These are phyloP conservation scores for Sugiyamaella qingdaonensis DNA, from an alignment of 805 yeast genomes.

Conservation along the genomic window DNA sequence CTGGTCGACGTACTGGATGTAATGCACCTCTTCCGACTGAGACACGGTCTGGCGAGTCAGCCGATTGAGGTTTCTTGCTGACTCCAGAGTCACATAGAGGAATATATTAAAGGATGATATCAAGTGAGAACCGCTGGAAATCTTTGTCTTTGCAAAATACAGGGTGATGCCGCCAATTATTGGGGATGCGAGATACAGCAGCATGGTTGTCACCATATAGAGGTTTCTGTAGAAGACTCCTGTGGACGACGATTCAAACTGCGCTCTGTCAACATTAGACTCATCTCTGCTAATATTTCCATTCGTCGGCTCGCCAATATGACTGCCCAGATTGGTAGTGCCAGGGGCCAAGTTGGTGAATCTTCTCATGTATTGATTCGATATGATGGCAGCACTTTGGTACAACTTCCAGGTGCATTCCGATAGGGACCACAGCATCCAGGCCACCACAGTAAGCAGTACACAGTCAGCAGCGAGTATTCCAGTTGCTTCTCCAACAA, in stretches of 20 bases:
- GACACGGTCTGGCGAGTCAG: no score
- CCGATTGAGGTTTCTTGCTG: slow-evolving; percentile 18
- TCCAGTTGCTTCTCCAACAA: slow-evolving; percentile 20
- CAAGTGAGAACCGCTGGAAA: slow-evolving; percentile 21
- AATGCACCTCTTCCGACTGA: background rate
- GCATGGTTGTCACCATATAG: slow-evolving; percentile 7
- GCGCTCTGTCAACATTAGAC: no score
- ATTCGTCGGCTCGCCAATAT: no score
- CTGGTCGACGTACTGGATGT: background rate
- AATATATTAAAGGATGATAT: slow-evolving; percentile 21
- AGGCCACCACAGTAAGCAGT: slow-evolving; percentile 21
- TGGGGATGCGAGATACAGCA: slow-evolving; percentile 19
- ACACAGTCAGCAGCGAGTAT: slow-evolving; percentile 21
- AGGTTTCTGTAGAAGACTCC: background rate
- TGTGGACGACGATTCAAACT: no score
- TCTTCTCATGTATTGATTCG: no score
- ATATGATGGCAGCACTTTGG: background rate
- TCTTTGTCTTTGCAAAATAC: slow-evolving; percentile 13
- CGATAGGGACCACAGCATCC: slow-evolving; percentile 22
- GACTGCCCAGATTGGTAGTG: no score
- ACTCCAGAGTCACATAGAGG: slow-evolving; percentile 21
- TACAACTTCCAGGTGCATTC: slow-evolving; percentile 24
- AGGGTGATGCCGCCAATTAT: slow-evolving; percentile 21
- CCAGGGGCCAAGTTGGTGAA: no score
- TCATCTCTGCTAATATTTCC: no score